A percentile compares a stretch with the other conserved stretches of the same genome.
phyloP scores from a whole-genome alignment of 176 grass and related monocot species.

The Avena atlantica region DNA sequence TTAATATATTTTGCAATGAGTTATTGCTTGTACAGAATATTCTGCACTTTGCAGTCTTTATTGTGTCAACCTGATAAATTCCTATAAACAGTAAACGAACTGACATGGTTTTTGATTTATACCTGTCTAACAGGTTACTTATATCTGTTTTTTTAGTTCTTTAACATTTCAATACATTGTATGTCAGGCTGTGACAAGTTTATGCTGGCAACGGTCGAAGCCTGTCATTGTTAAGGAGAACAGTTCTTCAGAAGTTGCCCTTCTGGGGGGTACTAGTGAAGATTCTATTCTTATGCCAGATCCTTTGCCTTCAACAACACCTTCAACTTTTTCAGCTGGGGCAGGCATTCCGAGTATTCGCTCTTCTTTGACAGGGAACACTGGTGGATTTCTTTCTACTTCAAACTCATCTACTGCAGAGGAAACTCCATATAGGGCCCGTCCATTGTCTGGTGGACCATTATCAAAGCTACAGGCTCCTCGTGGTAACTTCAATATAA shows the following conservation, averaged over 20 bases:
- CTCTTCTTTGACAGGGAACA: slow-evolving; percentile 60
- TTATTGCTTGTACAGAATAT: slow-evolving; percentile 8
- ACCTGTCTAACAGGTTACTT: slow-evolving; percentile 26
- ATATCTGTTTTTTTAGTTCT: slow-evolving; percentile 38
- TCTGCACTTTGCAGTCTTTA: slow-evolving; percentile 18
- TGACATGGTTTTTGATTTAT: slow-evolving; percentile 28
- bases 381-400: slow-evolving; percentile 51
- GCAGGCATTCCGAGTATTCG: slow-evolving; percentile 55
- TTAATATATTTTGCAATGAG: not conserved
- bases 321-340: slow-evolving; percentile 56
- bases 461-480: slow-evolving; percentile 67
- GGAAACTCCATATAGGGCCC: slow-evolving; percentile 67
- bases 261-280: slow-evolving; percentile 83
- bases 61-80: slow-evolving; percentile 27
- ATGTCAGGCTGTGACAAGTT: slow-evolving; percentile 81
- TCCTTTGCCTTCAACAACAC: slow-evolving; percentile 76
- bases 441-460: slow-evolving; percentile 56
- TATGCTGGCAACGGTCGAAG: slow-evolving; percentile 98
- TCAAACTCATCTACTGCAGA: slow-evolving; percentile 50
- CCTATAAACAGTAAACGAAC: slow-evolving; percentile 34
- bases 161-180: slow-evolving; percentile 41
- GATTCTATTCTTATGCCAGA: slow-evolving; percentile 99
- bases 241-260: slow-evolving; percentile 89
- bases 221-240: slow-evolving; percentile 83
- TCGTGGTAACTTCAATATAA: slow-evolving; percentile 70